phyloP scores from a whole-genome alignment of 352 stramenopile genomes.

The Phytophthora ramorum region DNA sequence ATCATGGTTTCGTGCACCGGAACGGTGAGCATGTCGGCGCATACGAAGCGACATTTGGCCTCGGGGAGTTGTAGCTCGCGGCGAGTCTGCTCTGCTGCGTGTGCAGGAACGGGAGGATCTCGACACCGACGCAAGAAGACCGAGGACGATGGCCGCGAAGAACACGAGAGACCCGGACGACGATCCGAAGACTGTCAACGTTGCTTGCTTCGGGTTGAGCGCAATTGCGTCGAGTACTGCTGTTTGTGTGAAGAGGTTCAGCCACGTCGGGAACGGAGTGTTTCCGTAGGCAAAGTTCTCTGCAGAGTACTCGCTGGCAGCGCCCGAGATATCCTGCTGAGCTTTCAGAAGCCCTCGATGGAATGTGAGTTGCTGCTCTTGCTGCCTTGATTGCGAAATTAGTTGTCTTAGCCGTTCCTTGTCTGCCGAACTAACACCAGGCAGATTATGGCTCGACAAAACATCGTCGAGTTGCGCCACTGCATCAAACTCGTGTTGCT shows the following conservation, averaged over 20 bases:
- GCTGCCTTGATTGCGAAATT: slow-evolving; percentile 30
- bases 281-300: slow-evolving; percentile 68
- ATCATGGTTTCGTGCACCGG: slow-evolving; percentile 34
- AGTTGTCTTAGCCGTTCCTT: slow-evolving; percentile 11
- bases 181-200: slow-evolving; percentile 56
- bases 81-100: slow-evolving; percentile 28
- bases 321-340: slow-evolving; percentile 27
- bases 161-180: slow-evolving; percentile 65
- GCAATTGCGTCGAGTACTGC: slow-evolving; percentile 21
- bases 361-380: slow-evolving; percentile 47
- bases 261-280: slow-evolving; percentile 60
- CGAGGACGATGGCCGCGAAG: slow-evolving; percentile 46
- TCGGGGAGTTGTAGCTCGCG: slow-evolving; percentile 14
- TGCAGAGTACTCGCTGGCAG: slow-evolving; percentile 34
- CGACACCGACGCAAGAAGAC: slow-evolving; percentile 46
- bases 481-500: slow-evolving; percentile 20
- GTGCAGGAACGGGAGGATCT: slow-evolving; percentile 61
- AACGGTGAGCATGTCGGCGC: slow-evolving; percentile 51
- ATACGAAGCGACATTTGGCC: slow-evolving; percentile 37
- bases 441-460: slow-evolving; percentile 16
- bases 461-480: slow-evolving; percentile 21
- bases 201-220: neutral
- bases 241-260: slow-evolving; percentile 33
- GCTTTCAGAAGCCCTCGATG: slow-evolving; percentile 34
- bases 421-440: neutral